Evolutionary conservation across 768 basidiomycete genomes (phyloP).

Genomic region (Suillus subluteus): DNA sequence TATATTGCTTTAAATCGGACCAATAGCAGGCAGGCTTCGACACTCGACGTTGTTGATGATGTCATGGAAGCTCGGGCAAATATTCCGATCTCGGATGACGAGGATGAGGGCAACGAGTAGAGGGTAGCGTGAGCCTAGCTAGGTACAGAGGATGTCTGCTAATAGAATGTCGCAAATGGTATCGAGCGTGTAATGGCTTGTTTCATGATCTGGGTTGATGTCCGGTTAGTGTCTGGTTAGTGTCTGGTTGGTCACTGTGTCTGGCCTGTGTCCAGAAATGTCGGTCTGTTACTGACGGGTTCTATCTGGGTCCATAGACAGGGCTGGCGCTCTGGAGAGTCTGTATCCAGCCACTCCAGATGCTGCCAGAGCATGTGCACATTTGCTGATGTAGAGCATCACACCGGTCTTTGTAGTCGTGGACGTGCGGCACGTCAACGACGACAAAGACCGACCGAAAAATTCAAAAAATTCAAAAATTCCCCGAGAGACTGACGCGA

Average conservation of each 20-base stretch:
- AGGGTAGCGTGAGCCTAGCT: conserved; percentile 2
- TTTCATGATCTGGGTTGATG: neutral
- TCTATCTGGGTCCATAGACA: conserved; percentile 3
- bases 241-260: conserved; percentile 1
- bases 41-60: neutral
- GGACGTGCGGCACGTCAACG: too few relatives aligned
- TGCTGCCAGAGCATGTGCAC: conserved; percentile 4
- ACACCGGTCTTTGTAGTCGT: too few relatives aligned
- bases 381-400: neutral
- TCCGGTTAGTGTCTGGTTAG: neutral
- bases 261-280: conserved; percentile 1
- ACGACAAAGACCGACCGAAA: too few relatives aligned
- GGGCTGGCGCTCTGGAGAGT: neutral
- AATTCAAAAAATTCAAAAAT: too few relatives aligned
- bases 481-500: too few relatives aligned
- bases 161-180: conserved; percentile 4
- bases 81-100: neutral
- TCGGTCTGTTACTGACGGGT: neutral
- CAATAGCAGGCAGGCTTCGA: neutral
- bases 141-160: conserved; percentile 1
- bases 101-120: neutral
- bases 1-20: too few relatives aligned
- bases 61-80: neutral
- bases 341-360: conserved; percentile 3
- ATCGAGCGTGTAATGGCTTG: neutral